Evolutionary conservation across 2,329 filamentous ascomycete species (phyloP).

Genomic region (Fusarium continuum): DNA sequence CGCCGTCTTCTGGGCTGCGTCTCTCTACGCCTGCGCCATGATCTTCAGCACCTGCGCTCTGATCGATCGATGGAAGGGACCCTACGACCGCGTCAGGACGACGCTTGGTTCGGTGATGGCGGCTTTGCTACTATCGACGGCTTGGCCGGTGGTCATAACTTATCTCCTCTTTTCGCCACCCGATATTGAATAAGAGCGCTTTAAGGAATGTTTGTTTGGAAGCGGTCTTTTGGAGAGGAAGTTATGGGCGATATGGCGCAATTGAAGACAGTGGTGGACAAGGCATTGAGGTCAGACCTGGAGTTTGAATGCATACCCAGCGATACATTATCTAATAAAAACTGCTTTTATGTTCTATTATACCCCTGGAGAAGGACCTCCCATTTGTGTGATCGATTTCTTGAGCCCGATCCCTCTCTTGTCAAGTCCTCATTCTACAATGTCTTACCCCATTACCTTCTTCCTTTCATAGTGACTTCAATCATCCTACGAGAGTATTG

Average conservation of each 20-base stretch:
- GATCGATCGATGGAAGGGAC: conserved; percentile 55
- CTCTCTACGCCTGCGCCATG: conserved; percentile 52
- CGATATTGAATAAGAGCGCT: background rate
- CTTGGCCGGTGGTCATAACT: conserved; percentile 50
- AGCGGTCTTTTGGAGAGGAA: conserved; percentile 1
- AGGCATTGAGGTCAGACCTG: conserved; percentile 25
- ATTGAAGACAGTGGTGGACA: conserved; percentile 13
- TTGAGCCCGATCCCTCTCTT: no score
- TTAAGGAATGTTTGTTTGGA: background rate
- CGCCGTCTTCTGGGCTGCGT: conserved; percentile 48
- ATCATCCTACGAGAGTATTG: conserved; percentile 54
- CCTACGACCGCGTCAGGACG: conserved; percentile 47
- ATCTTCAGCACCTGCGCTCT: conserved; percentile 55
- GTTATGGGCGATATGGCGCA: conserved; percentile 21
- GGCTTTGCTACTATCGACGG: conserved; percentile 47
- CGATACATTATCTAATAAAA: conserved; percentile 35
- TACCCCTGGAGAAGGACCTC: background rate
- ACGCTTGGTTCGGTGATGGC: conserved; percentile 43
- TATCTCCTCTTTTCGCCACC: conserved; percentile 45
- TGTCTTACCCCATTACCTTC: no score
- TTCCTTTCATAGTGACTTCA: background rate
- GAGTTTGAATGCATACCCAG: conserved; percentile 33
- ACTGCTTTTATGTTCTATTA: conserved; percentile 11
- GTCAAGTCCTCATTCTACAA: background rate
- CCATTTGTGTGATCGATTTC: background rate